A percentile compares a stretch with the other conserved stretches of the same genome.
Conservation (phyloP, 257 asterid genomes). For the Scutellaria baicalensis region DNA sequence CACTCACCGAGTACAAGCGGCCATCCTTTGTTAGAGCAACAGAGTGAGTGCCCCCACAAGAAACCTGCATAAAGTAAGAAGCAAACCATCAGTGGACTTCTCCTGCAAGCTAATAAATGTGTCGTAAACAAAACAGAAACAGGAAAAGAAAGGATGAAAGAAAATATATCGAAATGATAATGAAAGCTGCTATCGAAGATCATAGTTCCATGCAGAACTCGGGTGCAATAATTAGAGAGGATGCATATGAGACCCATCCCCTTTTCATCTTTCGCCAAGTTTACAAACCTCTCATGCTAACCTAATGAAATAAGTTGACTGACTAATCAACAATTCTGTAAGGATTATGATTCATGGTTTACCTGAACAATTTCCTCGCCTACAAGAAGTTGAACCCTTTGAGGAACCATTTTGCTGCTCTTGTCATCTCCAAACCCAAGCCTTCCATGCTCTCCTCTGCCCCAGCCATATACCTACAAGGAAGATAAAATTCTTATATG, state of each 20-base stretch:
- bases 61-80: conserved; percentile 53
- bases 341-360: conserved; percentile 8
- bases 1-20: conserved; percentile 78
- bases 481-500: not conserved
- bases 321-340: not conserved
- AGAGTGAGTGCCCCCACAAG: conserved; percentile 99
- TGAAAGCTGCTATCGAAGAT: not conserved
- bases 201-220: not conserved
- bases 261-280: no score
- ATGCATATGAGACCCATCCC: no score
- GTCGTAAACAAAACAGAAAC: not conserved
- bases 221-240: not conserved
- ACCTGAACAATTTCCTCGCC: conserved; percentile 95
- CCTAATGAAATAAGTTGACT: not conserved
- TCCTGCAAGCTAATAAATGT: not conserved
- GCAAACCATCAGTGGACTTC: conserved; percentile 3
- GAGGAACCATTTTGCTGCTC: conserved; percentile 99
- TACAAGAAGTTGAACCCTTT: conserved; percentile 79
- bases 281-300: not conserved
- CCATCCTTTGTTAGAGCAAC: conserved; percentile 90
- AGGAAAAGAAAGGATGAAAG: not conserved
- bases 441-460: conserved; percentile 99
- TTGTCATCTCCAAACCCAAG: conserved; percentile 99
- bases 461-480: conserved; percentile 92
- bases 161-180: not conserved